Conservation (phyloP, 2,329 filamentous ascomycete species). For the Graphilbum fragrans region DNA sequence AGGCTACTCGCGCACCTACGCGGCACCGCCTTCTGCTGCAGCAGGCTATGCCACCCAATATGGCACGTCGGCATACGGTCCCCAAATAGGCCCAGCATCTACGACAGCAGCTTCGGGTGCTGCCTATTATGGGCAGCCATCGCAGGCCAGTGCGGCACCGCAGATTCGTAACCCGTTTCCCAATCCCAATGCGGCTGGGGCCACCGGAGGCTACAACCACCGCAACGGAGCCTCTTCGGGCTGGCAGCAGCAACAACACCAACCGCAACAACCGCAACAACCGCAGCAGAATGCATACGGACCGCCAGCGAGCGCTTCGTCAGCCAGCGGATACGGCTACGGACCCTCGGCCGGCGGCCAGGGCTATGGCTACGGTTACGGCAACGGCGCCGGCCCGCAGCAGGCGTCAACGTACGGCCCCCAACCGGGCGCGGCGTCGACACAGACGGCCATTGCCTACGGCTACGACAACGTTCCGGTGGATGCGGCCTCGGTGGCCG, state of each 20-base stretch:
- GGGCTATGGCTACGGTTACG: conserved; percentile 5
- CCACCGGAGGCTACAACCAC: neutral
- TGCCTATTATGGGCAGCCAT: neutral
- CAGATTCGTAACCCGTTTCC: conserved; percentile 77
- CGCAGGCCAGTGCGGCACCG: conserved; percentile 38
- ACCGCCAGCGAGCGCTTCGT: conserved; percentile 13
- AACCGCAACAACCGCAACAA: neutral
- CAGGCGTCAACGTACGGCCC: conserved; percentile 10
- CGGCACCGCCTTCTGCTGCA: conserved; percentile 20
- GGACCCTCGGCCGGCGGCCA: neutral
- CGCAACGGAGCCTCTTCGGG: neutral
- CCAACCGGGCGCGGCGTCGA: conserved; percentile 11
- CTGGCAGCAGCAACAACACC: neutral
- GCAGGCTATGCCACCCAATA: conserved; percentile 6
- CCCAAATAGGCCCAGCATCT: neutral
- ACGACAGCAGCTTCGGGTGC: conserved; percentile 8
- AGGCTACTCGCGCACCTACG: conserved; percentile 14
- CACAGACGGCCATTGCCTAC: conserved; percentile 11
- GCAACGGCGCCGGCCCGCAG: conserved; percentile 4
- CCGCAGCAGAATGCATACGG: conserved; percentile 10
- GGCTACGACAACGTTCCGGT: conserved; percentile 12
- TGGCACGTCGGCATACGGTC: conserved; percentile 6
- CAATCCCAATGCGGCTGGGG: conserved; percentile 30
- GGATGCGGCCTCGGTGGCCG: neutral
- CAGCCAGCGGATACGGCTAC: conserved; percentile 14